These are phyloP conservation scores for Fusarium ambrosium DNA, from an alignment of 2,329 filamentous ascomycete species.

Conservation along the genomic window DNA sequence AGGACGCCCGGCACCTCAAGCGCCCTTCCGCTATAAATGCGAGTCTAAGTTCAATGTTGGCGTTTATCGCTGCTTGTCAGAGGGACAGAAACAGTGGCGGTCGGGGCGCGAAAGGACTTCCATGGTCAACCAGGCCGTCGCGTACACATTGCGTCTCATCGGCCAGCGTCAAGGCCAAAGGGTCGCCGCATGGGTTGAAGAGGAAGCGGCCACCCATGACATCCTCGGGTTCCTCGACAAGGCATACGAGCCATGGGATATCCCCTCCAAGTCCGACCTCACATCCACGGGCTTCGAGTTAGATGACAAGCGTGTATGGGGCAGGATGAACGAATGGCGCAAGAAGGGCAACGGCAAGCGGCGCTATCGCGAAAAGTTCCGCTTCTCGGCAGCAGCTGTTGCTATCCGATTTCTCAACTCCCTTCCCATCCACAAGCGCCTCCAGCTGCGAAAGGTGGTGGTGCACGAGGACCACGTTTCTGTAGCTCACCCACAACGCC, in stretches of 20 bases:
- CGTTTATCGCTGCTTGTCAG: not conserved
- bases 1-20: no score
- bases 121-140: not conserved
- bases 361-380: not conserved
- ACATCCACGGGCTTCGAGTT: not conserved
- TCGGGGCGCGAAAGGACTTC: not conserved
- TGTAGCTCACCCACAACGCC: not conserved
- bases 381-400: slow-evolving; percentile 4
- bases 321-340: not conserved
- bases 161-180: no score
- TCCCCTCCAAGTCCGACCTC: not conserved
- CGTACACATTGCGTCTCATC: not conserved
- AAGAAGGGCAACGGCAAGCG: not conserved
- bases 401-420: slow-evolving; percentile 1
- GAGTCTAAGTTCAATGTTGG: not conserved
- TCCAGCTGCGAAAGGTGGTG: not conserved
- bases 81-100: not conserved
- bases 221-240: not conserved
- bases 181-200: not conserved
- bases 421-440: not conserved
- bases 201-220: not conserved
- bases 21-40: not conserved
- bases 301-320: not conserved
- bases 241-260: not conserved
- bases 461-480: slow-evolving; percentile 4